Evolutionary conservation across 2,329 filamentous ascomycete genomes (phyloP).

Genomic region (Phaeosphaeriaceae sp.): DNA sequence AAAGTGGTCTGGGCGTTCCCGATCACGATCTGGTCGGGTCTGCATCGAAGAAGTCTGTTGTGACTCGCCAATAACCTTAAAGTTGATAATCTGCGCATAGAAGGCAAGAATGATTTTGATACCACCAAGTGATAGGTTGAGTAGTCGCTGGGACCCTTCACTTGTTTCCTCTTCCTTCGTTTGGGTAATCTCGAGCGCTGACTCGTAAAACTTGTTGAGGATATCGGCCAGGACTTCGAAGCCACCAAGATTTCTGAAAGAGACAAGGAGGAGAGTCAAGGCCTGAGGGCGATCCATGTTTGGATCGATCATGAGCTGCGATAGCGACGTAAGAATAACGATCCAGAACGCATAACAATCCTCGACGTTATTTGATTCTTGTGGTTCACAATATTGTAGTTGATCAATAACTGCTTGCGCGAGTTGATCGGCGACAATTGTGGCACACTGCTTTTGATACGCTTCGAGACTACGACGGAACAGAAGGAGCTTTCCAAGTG

Average conservation of each 20-base stretch:
- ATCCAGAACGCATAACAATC: conserved; percentile 80
- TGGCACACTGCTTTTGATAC: conserved; percentile 66
- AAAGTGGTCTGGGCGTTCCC: conserved; percentile 66
- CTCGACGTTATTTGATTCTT: conserved; percentile 59
- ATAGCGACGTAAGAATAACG: conserved; percentile 77
- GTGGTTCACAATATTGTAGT: conserved; percentile 60
- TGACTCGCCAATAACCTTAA: conserved; percentile 82
- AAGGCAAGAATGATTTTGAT: conserved; percentile 86
- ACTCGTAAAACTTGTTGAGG: conserved; percentile 70
- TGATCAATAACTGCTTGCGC: conserved; percentile 74
- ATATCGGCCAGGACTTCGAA: conserved; percentile 76
- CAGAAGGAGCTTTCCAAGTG: conserved; percentile 80
- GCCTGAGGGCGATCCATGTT: conserved; percentile 49
- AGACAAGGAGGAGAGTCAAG: conserved; percentile 77
- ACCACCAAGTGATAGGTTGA: conserved; percentile 61
- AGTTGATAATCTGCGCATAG: conserved; percentile 76
- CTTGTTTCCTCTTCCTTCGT: conserved; percentile 52
- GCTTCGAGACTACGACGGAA: conserved; percentile 74
- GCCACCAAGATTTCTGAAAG: conserved; percentile 83
- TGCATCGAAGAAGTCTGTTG: conserved; percentile 64
- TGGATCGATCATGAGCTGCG: conserved; percentile 79
- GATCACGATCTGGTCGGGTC: conserved; percentile 60
- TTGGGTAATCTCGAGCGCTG: conserved; percentile 58
- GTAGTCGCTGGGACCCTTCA: conserved; percentile 48
- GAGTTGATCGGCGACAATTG: conserved; percentile 69